Percentiles rank a stretch among this genome's conserved stretches.
Evolutionary conservation across 306 rosid species (phyloP).

Genomic region (Herpetospermum pedunculosum): DNA sequence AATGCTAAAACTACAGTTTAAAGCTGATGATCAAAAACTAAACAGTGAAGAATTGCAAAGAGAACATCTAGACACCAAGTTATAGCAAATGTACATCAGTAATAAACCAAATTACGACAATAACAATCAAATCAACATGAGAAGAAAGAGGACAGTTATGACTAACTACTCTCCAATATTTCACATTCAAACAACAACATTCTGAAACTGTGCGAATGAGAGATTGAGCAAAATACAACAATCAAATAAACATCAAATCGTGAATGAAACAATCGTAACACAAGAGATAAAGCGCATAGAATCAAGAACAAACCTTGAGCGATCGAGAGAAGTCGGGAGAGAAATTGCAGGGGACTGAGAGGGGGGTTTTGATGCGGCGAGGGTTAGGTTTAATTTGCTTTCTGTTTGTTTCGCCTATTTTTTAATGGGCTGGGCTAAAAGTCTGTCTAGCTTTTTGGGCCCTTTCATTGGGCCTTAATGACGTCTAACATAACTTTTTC

Average conservation of each 20-base stretch:
- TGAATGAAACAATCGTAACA: not conserved
- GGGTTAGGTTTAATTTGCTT: not conserved
- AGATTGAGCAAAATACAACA: not conserved
- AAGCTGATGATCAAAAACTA: not conserved
- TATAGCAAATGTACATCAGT: not conserved
- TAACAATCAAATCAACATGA: not conserved
- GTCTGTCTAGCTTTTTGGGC: not conserved
- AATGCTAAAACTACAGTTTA: not conserved
- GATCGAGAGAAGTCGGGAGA: not conserved
- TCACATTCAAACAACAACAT: not conserved
- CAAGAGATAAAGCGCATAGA: not conserved
- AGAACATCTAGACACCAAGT: not conserved
- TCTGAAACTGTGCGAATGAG: not conserved
- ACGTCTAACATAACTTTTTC: too few species aligned
- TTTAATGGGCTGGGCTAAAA: not conserved
- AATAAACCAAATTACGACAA: not conserved
- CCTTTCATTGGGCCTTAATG: not conserved
- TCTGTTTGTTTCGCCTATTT: not conserved
- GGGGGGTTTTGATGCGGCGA: slow-evolving; percentile 3
- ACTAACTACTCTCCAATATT: not conserved
- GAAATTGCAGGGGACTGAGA: not conserved
- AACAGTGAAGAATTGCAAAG: not conserved
- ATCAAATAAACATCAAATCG: not conserved
- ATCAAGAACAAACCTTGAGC: not conserved
- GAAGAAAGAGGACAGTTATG: not conserved